Evolutionary conservation across 83 land plant genomes (phyloP).

Genomic region (Diphasiastrum complanatum): DNA sequence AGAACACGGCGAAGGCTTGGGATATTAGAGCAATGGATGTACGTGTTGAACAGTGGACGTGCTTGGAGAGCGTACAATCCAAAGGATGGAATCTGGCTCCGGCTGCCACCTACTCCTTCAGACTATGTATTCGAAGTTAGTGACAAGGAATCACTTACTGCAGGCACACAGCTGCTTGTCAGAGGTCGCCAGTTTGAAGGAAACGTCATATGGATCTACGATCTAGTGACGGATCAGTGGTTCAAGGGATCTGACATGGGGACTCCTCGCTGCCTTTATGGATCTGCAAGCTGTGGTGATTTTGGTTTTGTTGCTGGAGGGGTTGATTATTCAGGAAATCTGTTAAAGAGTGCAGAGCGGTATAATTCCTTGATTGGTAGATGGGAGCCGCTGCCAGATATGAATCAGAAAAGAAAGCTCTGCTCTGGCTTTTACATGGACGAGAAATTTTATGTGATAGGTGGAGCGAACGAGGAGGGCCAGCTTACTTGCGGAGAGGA

Average conservation of each 20-base stretch:
- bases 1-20: conserved; percentile 1
- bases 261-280: conserved; percentile 69
- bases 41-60: conserved; percentile 16
- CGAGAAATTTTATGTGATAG: conserved; percentile 73
- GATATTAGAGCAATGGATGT: conserved; percentile 23
- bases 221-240: conserved; percentile 46
- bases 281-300: conserved; percentile 58
- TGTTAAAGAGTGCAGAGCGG: conserved; percentile 61
- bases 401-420: conserved; percentile 40
- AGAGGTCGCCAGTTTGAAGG: conserved; percentile 59
- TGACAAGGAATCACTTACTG: conserved; percentile 74
- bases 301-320: conserved; percentile 90
- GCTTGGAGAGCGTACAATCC: conserved; percentile 20
- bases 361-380: conserved; percentile 53
- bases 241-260: conserved; percentile 42
- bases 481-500: conserved; percentile 57
- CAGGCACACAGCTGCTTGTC: conserved; percentile 68
- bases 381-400: conserved; percentile 62
- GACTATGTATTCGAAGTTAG: conserved; percentile 5
- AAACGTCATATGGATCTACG: conserved; percentile 65
- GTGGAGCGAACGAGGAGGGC: conserved; percentile 37
- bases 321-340: conserved; percentile 28
- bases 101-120: conserved; percentile 11
- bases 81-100: conserved; percentile 11
- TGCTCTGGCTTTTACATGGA: conserved; percentile 77